A percentile compares a stretch with the other conserved stretches of the same genome.
Conservation (phyloP, 495 filamentous ascomycete genomes). For the Trichoderma gamsii region DNA sequence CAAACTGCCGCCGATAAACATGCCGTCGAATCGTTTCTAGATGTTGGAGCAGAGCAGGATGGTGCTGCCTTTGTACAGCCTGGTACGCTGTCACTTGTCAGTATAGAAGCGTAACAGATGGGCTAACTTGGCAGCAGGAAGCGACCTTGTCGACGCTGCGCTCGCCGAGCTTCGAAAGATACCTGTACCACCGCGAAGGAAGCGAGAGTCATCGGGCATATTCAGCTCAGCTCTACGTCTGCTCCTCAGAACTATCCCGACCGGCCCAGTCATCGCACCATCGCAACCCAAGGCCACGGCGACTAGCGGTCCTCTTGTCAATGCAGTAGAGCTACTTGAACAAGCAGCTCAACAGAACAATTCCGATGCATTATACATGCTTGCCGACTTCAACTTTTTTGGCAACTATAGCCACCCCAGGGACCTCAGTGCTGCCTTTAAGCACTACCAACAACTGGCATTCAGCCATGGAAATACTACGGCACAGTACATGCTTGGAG, state of each 20-base stretch:
- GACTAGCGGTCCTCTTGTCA: conserved; percentile 37
- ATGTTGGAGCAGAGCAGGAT: conserved; percentile 20
- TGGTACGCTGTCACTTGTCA: conserved; percentile 25
- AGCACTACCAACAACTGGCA: conserved; percentile 73
- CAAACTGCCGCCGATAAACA: background rate
- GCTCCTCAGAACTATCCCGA: conserved; percentile 37
- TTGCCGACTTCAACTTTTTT: conserved; percentile 95
- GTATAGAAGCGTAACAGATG: conserved; percentile 17
- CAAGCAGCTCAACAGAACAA: conserved; percentile 69
- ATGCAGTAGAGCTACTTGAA: conserved; percentile 69
- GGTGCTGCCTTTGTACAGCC: conserved; percentile 17
- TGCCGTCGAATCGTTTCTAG: background rate
- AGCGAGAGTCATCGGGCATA: conserved; percentile 34
- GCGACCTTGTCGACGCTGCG: conserved; percentile 40
- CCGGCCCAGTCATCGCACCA: conserved; percentile 36
- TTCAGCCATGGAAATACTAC: conserved; percentile 76
- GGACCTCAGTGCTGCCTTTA: conserved; percentile 76
- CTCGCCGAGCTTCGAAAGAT: conserved; percentile 39
- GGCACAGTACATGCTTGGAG: conserved; percentile 89
- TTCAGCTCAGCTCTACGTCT: conserved; percentile 33
- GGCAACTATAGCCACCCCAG: conserved; percentile 87
- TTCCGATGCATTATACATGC: conserved; percentile 79
- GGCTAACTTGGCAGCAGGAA: conserved; percentile 28
- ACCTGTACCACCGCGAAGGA: conserved; percentile 28
- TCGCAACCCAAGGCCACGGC: conserved; percentile 23